phyloP scores from a whole-genome alignment of 495 filamentous ascomycete species.

The Aspergillus saccharolyticus region DNA sequence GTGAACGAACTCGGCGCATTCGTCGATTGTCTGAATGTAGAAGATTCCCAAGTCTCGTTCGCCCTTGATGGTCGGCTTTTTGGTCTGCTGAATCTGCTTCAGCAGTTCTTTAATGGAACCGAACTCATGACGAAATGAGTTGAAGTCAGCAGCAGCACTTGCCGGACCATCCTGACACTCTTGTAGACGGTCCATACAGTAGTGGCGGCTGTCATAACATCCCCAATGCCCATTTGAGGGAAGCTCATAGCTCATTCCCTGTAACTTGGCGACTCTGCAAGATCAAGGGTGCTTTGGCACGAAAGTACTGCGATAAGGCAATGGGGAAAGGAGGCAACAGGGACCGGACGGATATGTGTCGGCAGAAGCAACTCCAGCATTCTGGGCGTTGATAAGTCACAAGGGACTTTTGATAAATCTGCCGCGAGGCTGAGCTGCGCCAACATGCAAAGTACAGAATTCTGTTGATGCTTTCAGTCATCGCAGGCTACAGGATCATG shows the following conservation, averaged over 20 bases:
- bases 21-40: conserved; percentile 4
- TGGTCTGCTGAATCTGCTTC: conserved; percentile 1
- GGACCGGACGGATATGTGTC: neutral
- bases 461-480: neutral
- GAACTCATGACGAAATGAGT: conserved; percentile 7
- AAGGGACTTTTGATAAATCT: neutral
- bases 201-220: conserved; percentile 4
- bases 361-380: neutral
- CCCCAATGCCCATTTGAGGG: conserved; percentile 9
- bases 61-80: neutral
- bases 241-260: conserved; percentile 7
- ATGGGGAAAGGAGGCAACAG: neutral
- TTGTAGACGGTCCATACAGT: conserved; percentile 11
- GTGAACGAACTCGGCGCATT: conserved; percentile 7
- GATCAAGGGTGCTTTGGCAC: neutral
- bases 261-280: neutral
- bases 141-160: conserved; percentile 7
- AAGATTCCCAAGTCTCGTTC: conserved; percentile 4
- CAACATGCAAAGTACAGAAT: neutral
- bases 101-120: conserved; percentile 3
- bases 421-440: neutral
- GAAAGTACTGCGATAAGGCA: neutral
- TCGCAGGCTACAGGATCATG: neutral
- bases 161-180: neutral
- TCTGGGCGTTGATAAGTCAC: neutral